A percentile compares a stretch with the other conserved stretches of the same genome.
Evolutionary conservation across 352 stramenopile genomes (phyloP).

Genomic region (Phytopythium mirpurense): DNA sequence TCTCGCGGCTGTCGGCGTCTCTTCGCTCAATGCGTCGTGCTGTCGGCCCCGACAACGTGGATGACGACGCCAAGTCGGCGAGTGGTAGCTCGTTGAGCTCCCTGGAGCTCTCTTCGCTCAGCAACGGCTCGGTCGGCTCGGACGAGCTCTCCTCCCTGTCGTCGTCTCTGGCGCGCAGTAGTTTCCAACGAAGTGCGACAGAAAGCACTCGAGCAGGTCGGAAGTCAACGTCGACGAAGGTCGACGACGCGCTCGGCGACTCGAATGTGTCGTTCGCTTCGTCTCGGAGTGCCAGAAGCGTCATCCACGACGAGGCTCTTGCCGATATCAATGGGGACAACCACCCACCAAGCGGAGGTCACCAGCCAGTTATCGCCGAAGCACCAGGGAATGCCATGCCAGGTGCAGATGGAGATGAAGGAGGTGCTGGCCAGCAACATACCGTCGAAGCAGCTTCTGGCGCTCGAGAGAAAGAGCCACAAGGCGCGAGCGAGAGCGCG

Average conservation of each 20-base stretch:
- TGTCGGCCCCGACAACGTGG: slow-evolving; percentile 5
- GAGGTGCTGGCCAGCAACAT: not conserved
- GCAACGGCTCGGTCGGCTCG: slow-evolving; percentile 29
- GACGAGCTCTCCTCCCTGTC: slow-evolving; percentile 58
- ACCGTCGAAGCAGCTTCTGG: not conserved
- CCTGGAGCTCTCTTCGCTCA: slow-evolving; percentile 60
- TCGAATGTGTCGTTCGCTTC: not conserved
- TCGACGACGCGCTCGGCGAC: not conserved
- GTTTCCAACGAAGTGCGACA: slow-evolving; percentile 7
- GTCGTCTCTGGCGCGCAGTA: slow-evolving; percentile 37
- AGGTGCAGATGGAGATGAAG: not conserved
- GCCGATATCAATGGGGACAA: not conserved
- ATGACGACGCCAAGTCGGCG: slow-evolving; percentile 9
- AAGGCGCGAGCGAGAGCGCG: not conserved
- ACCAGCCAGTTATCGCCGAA: not conserved
- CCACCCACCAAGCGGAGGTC: not conserved
- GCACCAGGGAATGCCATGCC: no score
- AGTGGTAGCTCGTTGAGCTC: slow-evolving; percentile 38
- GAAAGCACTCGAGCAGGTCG: not conserved
- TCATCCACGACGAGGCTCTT: not conserved
- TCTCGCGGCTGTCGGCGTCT: slow-evolving; percentile 15
- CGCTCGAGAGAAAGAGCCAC: not conserved
- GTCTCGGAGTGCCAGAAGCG: not conserved
- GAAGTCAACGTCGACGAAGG: not conserved
- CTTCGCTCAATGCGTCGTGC: slow-evolving; percentile 10